Base-by-base conservation (phyloP, 1,139 yeast species). In the Candida tetrigidarum region DNA sequence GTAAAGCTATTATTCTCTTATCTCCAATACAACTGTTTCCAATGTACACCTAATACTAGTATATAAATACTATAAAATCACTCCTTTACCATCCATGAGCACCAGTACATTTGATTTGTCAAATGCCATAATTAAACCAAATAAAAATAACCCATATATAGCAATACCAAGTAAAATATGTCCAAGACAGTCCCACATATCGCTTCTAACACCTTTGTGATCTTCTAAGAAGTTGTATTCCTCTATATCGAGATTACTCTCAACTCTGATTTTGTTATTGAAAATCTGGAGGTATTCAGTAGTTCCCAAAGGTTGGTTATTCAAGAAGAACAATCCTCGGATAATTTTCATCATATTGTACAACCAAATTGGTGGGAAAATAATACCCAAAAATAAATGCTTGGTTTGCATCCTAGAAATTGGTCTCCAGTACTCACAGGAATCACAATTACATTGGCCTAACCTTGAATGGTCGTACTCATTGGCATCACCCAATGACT, bases 361-460 rank as follows among this genome's bases (percentile, higher is more conserved):
- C 1, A 59, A 2, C 70, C 70, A 66, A 2, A 59, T 10, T 0
- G 54, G 36, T 3, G 72, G 71, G 20, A 58, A 46, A 2, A 58
- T 3, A 0, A 57, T 11, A 0, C 69, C 69, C 44, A 50, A 46
- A 28, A 52, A 35, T 14, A 63, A 39, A 3, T 48, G 44, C 2
- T 29, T 30, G 3, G 27, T 19, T 35, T 43, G 47, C n/a, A 16
- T 32, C 15, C 7, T 37, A 6, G 20, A 18, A 18, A 38, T 37
- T 3, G 33, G 28, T 10, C 27, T 37, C 28, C 41, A 51, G n/a
- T 34, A 28, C 34, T 39, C 42, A 43, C 66, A 62, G 4, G 53
- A 37, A 5, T 37, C 47, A 44, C 66, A 61, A 12, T 29, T 9
- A 29, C 40, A 37, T 30, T 30, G n/a, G 3, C 15, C n/a, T 16